Evolutionary conservation across 495 filamentous ascomycete species (phyloP), one percentile per base, ranked within the genome.

Genomic region (Penicillium angulare): DNA sequence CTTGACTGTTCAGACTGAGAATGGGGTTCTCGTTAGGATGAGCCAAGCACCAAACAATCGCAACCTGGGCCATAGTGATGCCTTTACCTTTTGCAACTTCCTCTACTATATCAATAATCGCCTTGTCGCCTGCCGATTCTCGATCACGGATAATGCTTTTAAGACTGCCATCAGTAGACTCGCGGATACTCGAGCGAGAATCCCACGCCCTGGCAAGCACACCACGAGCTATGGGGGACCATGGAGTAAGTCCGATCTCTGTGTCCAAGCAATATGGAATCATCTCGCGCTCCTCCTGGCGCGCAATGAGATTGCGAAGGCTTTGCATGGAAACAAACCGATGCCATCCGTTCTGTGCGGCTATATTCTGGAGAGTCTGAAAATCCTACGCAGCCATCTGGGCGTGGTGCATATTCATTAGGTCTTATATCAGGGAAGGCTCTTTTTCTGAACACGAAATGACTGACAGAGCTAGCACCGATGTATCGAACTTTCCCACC

Each of bases 181-280:
- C 43, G 8, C 38, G 51, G 12, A 53, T n/a, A 8, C 27, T 48
- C 3, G 18, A 26, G 18, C 32, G 47, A 50, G 24, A 35, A 38
- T 13, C 31, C 33, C 36, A 53, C 5, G 51, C 36, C 27, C 51
- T n/a, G 12, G 51, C 18, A n/a, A 53, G 43, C 2, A 18, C 10
- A 5, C 51, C 51, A 29, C 51, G 51, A 15, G 51, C 51, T 6
- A 53, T 2, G 29, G 51, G 51, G 9, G 51, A 53, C 51, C 51
- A 53, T 18, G 49, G 49, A 15, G 44, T 51, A 15, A 51, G 18
- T 27, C 16, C 18, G n/a, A 90, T 79, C 3, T 85, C 85, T 0
- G 80, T 82, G 26, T 80, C 78, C 21, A 77, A 67, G 60, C 86
- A 90, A 67, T 82, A 75, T 1, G 74, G 77, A 49, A 73, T 65